Percentiles rank a stretch among this genome's conserved stretches.
These are phyloP conservation scores for Epichloe hybrida DNA, from an alignment of 2,329 filamentous ascomycete genomes.

Conservation along the genomic window DNA sequence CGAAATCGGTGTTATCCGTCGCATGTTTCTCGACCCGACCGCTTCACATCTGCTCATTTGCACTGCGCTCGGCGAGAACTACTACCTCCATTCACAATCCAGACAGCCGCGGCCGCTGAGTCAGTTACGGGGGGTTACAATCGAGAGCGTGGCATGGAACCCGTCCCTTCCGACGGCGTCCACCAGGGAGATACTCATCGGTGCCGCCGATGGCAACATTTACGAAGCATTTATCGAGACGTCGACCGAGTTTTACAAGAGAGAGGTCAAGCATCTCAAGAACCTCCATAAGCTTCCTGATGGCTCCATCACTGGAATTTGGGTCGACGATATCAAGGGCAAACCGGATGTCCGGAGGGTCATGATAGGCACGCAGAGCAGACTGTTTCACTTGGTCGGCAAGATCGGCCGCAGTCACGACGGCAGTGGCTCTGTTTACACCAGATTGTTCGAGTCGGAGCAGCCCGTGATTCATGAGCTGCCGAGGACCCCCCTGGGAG, in stretches of 20 bases:
- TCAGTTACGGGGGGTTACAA: conserved; percentile 69
- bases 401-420: conserved; percentile 63
- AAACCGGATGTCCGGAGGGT: conserved; percentile 61
- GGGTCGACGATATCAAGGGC: conserved; percentile 61
- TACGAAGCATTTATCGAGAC: conserved; percentile 95
- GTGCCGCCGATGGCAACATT: conserved; percentile 83
- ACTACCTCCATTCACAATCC: conserved; percentile 92
- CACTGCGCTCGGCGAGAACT: conserved; percentile 88
- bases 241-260: conserved; percentile 84
- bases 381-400: conserved; percentile 70
- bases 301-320: conserved; percentile 72
- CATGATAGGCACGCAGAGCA: conserved; percentile 64
- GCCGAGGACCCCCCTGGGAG: conserved; percentile 37
- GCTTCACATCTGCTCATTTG: conserved; percentile 88
- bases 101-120: conserved; percentile 72
- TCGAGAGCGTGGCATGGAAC: conserved; percentile 91
- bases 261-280: conserved; percentile 87
- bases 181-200: conserved; percentile 85
- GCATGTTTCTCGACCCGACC: conserved; percentile 94
- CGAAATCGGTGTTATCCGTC: conserved; percentile 82
- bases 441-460: conserved; percentile 77
- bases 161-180: conserved; percentile 84
- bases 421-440: conserved; percentile 73
- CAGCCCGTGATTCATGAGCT: conserved; percentile 65
- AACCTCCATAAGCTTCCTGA: conserved; percentile 70